phyloP scores from a whole-genome alignment of 257 asterid genomes.

The Hygrophila difformis region DNA sequence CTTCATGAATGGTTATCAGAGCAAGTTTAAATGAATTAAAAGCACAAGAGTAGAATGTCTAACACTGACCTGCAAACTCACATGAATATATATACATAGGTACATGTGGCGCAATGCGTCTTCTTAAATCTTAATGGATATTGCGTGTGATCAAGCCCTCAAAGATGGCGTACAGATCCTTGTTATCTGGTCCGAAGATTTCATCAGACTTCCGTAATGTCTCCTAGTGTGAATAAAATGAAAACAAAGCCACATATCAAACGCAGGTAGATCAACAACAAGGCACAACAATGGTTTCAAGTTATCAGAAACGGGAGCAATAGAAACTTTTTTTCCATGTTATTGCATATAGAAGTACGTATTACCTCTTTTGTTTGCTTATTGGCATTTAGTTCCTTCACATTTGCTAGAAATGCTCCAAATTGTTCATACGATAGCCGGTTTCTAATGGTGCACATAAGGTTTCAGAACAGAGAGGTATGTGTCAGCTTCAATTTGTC shows the following conservation, averaged over 20 bases:
- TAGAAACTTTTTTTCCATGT: too few relatives aligned
- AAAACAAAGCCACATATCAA: background rate
- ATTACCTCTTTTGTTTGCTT: slow-evolving; percentile 87
- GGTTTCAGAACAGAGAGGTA: slow-evolving; percentile 9
- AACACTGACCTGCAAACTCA: too few relatives aligned
- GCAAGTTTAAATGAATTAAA: too few relatives aligned
- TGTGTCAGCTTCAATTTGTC: too few relatives aligned
- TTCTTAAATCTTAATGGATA: slow-evolving; percentile 48
- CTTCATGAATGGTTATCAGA: too few relatives aligned
- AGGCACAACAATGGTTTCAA: background rate
- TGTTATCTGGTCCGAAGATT: slow-evolving; percentile 83
- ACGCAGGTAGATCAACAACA: background rate
- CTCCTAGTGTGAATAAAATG: slow-evolving; percentile 36
- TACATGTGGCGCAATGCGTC: too few relatives aligned
- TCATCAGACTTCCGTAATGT: slow-evolving; percentile 78
- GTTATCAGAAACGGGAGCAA: background rate
- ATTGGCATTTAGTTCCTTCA: slow-evolving; percentile 88
- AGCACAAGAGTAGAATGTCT: too few relatives aligned
- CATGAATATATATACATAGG: too few relatives aligned
- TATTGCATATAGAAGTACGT: background rate
- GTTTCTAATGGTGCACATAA: slow-evolving; percentile 30
- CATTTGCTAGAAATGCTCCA: slow-evolving; percentile 85
- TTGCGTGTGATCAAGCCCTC: slow-evolving; percentile 77
- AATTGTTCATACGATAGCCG: slow-evolving; percentile 88
- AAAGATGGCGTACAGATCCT: slow-evolving; percentile 69